Base-by-base conservation (phyloP, 768 basidiomycete species). In the Naganishia randhawae region DNA sequence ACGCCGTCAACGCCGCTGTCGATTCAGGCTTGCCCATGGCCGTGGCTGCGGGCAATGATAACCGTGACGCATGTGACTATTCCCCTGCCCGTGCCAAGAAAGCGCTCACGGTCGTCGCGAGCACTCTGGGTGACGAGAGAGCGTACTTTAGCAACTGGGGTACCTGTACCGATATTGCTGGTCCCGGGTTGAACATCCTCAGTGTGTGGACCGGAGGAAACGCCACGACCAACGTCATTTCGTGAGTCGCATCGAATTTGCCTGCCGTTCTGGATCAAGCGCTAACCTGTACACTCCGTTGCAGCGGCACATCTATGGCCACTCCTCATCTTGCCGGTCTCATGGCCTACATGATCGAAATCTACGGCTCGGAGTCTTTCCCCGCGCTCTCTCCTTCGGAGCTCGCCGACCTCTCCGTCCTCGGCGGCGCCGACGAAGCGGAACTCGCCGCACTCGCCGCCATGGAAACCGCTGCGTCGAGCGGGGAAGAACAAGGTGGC, bases 21-120 rank as follows among this genome's bases (percentile, higher is more conserved):
- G 84, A 86, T 10, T 70, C 79, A 39, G 96, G 96, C 42, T 84
- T 99, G 37, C 92, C 97, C 84, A 96, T 98, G 73, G 91, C 95
- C 70, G 96, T 99, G 69, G 95, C 95, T 70, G 94, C 94, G 69
- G 93, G 91, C 86, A 81, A 74, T 72, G 90, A 91, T 76, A 88
- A 90, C 82, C 86, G 85, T 73, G 90, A 95, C 75, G 92, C 92
- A 14, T 98, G 95, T 84, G 83, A 83, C 72, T 96, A 89, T 82
- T 98, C 94, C 0, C 96, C 96, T 39, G 96, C 94, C 31, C 86
- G 86, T 8, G 86, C 96, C 5, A 85, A 89, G 82, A 87, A 89
- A 65, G 91, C 96, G 17, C 85, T 99, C 70, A 97, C 96, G 55
- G 96, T 98, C 65, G 96, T 90, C 73, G 96, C 96, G 33, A 81